These are phyloP conservation scores for Linnemannia elongata DNA, from an alignment of 192 early-diverging fungal species.

Conservation along the genomic window DNA sequence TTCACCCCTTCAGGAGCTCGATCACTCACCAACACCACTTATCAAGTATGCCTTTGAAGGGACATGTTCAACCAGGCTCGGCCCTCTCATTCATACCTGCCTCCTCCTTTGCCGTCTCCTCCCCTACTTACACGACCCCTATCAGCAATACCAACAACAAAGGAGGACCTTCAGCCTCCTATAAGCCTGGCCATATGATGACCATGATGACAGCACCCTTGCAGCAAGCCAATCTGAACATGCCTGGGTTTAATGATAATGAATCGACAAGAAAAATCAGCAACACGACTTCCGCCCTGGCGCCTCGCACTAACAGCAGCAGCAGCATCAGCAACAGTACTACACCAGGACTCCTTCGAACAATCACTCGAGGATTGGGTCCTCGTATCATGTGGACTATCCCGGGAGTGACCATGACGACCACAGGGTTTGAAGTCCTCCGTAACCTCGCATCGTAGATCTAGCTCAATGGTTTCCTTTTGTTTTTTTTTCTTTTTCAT, in stretches of 20 bases:
- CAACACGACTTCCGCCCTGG: background rate
- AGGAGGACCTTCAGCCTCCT: background rate
- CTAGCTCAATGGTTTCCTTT: background rate
- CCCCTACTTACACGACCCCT: background rate
- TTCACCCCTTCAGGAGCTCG: slow-evolving; percentile 7
- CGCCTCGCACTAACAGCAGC: background rate
- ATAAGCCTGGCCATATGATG: slow-evolving; percentile 1
- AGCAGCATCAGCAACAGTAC: background rate
- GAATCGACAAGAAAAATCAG: slow-evolving; percentile 7
- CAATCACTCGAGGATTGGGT: slow-evolving; percentile 31
- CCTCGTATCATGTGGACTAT: slow-evolving; percentile 47
- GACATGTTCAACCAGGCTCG: slow-evolving; percentile 6
- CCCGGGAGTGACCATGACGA: slow-evolving; percentile 46
- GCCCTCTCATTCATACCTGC: background rate
- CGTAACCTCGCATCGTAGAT: slow-evolving; percentile 22
- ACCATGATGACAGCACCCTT: slow-evolving; percentile 7
- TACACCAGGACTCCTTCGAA: slow-evolving; percentile 26
- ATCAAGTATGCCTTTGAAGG: background rate
- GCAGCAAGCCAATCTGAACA: background rate
- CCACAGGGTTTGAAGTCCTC: slow-evolving; percentile 45
- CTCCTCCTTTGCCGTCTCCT: background rate
- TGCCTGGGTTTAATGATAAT: slow-evolving; percentile 9
- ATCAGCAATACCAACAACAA: background rate
- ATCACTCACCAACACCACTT: slow-evolving; percentile 4
- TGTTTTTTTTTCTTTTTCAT: background rate